These are phyloP conservation scores for Micractinium sp. DNA, from an alignment of 139 green algal species.

Conservation along the genomic window DNA sequence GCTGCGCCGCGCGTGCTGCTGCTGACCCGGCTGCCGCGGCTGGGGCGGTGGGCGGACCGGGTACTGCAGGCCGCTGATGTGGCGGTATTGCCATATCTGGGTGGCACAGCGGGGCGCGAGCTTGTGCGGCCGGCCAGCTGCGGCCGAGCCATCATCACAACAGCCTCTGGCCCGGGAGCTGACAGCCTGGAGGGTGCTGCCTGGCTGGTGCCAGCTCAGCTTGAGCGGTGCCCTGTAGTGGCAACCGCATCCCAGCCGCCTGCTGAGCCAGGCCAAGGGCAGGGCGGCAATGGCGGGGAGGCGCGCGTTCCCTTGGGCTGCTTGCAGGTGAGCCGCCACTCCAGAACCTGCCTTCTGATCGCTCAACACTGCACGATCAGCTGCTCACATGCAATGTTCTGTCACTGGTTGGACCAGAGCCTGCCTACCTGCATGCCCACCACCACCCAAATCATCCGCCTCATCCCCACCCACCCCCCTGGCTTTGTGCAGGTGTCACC, in stretches of 20 bases:
- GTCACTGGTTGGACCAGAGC: too few relatives aligned
- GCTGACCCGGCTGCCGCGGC: not conserved
- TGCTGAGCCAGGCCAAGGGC: too few relatives aligned
- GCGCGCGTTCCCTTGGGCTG: not conserved
- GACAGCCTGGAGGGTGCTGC: not conserved
- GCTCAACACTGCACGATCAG: too few relatives aligned
- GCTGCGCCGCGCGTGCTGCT: not conserved
- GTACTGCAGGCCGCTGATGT: not conserved
- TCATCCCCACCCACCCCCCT: too few relatives aligned
- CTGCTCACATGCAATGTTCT: too few relatives aligned
- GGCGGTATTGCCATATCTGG: not conserved
- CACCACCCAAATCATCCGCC: too few relatives aligned
- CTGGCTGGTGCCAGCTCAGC: not conserved
- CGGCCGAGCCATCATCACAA: not conserved
- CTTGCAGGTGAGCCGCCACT: slow-evolving; percentile 2
- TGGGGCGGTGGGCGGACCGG: slow-evolving; percentile 2
- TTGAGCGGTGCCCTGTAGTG: not conserved
- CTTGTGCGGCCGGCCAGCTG: not conserved
- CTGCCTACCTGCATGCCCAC: too few relatives aligned
- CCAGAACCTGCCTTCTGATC: too few relatives aligned
- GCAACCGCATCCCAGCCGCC: not conserved
- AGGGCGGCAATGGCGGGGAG: too few relatives aligned
- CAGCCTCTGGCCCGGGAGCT: not conserved
- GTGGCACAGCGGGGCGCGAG: not conserved
- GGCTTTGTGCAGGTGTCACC: not conserved